Evolutionary conservation across 2,329 filamentous ascomycete genomes (phyloP).

Genomic region (Macroventuria anomochaeta): DNA sequence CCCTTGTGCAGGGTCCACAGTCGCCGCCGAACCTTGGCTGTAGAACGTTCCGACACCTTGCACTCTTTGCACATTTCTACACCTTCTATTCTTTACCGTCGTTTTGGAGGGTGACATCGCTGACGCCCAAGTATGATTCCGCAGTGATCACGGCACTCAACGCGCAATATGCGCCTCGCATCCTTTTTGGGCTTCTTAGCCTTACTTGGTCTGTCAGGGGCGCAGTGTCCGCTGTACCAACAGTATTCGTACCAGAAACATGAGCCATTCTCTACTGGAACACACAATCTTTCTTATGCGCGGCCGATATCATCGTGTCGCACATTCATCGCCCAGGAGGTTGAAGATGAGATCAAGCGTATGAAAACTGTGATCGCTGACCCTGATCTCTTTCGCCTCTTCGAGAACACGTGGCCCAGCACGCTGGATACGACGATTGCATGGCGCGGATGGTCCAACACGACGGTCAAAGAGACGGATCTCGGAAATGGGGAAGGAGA

Average conservation of each 20-base stretch:
- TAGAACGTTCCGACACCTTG: not conserved
- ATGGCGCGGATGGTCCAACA: conserved; percentile 67
- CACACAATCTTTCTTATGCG: conserved; percentile 53
- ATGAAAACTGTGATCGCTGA: conserved; percentile 51
- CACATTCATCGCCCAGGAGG: conserved; percentile 52
- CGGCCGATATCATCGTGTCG: conserved; percentile 54
- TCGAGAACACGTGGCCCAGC: conserved; percentile 75
- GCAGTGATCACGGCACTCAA: not conserved
- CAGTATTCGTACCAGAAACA: conserved; percentile 50
- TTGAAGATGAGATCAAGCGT: conserved; percentile 50
- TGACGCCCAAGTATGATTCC: not conserved
- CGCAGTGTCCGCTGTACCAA: conserved; percentile 54
- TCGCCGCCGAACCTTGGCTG: not conserved
- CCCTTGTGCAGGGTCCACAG: not conserved
- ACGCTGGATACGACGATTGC: conserved; percentile 76
- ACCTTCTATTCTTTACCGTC: not conserved
- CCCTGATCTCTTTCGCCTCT: conserved; percentile 70
- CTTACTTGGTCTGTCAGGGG: conserved; percentile 25
- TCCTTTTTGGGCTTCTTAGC: conserved; percentile 11
- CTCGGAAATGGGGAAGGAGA: conserved; percentile 11
- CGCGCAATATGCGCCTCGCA: conserved; percentile 16
- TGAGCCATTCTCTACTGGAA: conserved; percentile 50
- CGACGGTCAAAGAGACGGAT: conserved; percentile 38
- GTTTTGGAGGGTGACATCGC: not conserved
- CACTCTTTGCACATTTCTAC: not conserved